These are phyloP conservation scores for Phytophthora ramorum DNA, from an alignment of 352 stramenopile species.

Conservation along the genomic window DNA sequence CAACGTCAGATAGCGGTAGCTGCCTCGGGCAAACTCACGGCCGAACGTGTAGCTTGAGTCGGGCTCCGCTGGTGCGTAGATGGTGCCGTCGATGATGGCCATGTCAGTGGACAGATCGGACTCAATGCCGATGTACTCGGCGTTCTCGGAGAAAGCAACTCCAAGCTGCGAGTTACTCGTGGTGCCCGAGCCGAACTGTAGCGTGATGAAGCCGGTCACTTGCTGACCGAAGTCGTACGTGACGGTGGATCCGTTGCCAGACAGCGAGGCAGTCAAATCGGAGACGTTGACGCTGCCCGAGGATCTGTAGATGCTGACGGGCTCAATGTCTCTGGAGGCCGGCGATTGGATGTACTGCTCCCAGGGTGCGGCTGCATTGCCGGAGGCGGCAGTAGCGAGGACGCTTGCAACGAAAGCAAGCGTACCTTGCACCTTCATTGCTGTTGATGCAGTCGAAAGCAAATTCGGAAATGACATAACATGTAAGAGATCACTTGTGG, in stretches of 20 bases:
- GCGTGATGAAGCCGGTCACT: constrained; percentile 36
- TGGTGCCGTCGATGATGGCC: constrained; percentile 43
- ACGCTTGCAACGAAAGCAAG: constrained; percentile 13
- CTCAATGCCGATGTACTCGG: constrained; percentile 38
- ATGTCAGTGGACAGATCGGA: constrained; percentile 49
- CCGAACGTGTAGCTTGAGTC: constrained; percentile 40
- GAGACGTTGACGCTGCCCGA: constrained; percentile 21
- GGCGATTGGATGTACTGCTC: constrained; percentile 34
- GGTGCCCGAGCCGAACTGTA: constrained; percentile 36
- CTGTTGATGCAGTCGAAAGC: constrained; percentile 10
- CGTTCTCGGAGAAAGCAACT: constrained; percentile 44
- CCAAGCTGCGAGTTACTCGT: constrained; percentile 28
- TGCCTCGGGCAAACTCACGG: constrained; percentile 39
- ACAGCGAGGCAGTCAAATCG: constrained; percentile 29
- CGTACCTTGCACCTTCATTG: constrained; percentile 15
- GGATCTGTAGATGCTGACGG: constrained; percentile 23
- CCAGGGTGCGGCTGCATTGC: constrained; percentile 13
- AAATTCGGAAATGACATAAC: constrained; percentile 19
- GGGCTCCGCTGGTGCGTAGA: constrained; percentile 37
- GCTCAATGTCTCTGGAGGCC: constrained; percentile 24
- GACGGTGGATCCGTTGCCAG: constrained; percentile 39
- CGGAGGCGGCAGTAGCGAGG: constrained; percentile 9
- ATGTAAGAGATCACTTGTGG: not conserved
- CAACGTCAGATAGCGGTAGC: constrained; percentile 45
- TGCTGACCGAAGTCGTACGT: constrained; percentile 49